These are phyloP conservation scores for Scenedesmus sp. DNA, from an alignment of 163 green algal genomes.

Conservation along the genomic window DNA sequence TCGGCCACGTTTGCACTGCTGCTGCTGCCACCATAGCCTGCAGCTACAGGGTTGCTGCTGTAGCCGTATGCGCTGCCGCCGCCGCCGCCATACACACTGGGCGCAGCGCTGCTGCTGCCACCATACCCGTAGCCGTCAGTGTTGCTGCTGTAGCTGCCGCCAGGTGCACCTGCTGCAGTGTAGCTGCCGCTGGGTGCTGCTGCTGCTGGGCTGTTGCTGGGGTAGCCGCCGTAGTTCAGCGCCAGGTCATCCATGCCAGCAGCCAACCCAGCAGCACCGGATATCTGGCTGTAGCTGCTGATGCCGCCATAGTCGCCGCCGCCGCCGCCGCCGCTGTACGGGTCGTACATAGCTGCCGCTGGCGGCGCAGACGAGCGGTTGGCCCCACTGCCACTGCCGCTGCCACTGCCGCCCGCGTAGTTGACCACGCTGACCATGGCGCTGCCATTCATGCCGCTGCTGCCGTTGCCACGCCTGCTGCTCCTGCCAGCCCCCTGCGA, in stretches of 20 bases:
- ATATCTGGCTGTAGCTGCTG: constrained; percentile 46
- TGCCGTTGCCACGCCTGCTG: background rate
- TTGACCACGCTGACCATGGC: constrained; percentile 66
- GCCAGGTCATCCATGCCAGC: constrained; percentile 44
- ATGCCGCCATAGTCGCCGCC: constrained; percentile 36
- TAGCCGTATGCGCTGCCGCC: constrained; percentile 5
- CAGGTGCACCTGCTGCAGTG: background rate
- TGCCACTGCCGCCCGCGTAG: constrained; percentile 56
- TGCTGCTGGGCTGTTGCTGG: constrained; percentile 9
- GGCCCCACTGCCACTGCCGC: constrained; percentile 27
- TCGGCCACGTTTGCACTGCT: background rate
- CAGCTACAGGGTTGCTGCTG: background rate
- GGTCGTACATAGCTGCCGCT: background rate
- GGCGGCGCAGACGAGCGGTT: background rate
- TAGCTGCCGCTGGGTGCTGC: background rate
- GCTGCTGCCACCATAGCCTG: constrained; percentile 19
- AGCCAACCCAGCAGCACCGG: constrained; percentile 51
- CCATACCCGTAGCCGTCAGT: constrained; percentile 1
- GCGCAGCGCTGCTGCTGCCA: background rate
- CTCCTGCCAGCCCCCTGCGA: constrained; percentile 31
- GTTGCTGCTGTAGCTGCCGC: background rate
- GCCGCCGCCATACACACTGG: background rate
- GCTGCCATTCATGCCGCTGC: constrained; percentile 11
- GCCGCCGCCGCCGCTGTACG: background rate
- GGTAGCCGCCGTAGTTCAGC: constrained; percentile 58